Percentiles rank a stretch among this genome's conserved stretches.
Evolutionary conservation across 805 yeast species (phyloP).

Genomic region (Candida maris): DNA sequence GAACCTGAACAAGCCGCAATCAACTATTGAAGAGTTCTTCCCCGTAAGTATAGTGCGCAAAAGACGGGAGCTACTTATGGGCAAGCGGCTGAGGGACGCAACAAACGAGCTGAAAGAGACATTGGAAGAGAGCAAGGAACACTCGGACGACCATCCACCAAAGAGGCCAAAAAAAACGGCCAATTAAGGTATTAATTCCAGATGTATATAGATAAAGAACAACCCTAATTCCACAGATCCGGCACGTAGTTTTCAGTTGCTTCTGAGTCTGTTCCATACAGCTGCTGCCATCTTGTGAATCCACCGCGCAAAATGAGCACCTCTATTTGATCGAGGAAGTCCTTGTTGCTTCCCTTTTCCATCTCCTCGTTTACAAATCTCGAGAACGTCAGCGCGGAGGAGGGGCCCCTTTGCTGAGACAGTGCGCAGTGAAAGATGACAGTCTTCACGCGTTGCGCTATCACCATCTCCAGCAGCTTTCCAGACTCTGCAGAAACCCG

Average conservation of each 20-base stretch:
- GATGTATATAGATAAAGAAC: slow-evolving; percentile 5
- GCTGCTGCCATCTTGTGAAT: slow-evolving; percentile 75
- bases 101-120: slow-evolving; percentile 41
- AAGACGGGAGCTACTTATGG: slow-evolving; percentile 45
- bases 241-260: slow-evolving; percentile 62
- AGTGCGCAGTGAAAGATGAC: slow-evolving; percentile 89
- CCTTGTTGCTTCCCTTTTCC: slow-evolving; percentile 19
- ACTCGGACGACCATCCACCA: slow-evolving; percentile 3
- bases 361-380: slow-evolving; percentile 39
- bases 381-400: slow-evolving; percentile 65
- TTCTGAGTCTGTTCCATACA: slow-evolving; percentile 60
- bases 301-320: slow-evolving; percentile 83
- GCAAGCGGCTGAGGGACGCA: slow-evolving; percentile 61
- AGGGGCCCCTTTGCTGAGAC: slow-evolving; percentile 90
- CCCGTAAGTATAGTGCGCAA: slow-evolving; percentile 52
- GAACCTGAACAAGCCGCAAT: slow-evolving; percentile 69
- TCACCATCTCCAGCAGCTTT: slow-evolving; percentile 35
- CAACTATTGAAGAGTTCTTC: slow-evolving; percentile 64
- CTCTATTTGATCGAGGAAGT: slow-evolving; percentile 33
- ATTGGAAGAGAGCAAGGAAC: slow-evolving; percentile 2
- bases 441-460: slow-evolving; percentile 36
- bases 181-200: not conserved
- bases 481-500: slow-evolving; percentile 38
- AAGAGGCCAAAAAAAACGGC: slow-evolving; percentile 5
- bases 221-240: slow-evolving; percentile 34